These are phyloP conservation scores for Backusella macrospora DNA, from an alignment of 192 early-diverging fungal genomes.

Conservation along the genomic window DNA sequence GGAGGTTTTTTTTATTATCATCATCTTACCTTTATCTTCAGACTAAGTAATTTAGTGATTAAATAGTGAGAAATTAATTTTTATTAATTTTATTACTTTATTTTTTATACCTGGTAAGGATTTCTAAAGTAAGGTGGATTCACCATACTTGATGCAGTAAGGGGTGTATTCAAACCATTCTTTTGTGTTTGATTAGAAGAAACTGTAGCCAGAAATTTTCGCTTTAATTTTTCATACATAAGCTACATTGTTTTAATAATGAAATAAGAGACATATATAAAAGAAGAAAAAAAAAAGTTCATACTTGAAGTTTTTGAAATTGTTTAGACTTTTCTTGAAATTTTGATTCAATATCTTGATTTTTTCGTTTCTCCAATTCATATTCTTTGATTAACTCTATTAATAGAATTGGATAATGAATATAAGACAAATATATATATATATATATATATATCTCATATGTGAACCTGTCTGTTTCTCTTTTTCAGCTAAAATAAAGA, in stretches of 20 bases:
- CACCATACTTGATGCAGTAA: not conserved
- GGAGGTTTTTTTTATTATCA: not conserved
- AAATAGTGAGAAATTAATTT: not conserved
- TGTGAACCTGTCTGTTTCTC: constrained; percentile 27
- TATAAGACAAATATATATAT: not conserved
- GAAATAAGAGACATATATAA: no score
- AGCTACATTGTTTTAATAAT: constrained; percentile 19
- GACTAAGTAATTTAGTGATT: not conserved
- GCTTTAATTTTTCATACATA: constrained; percentile 44
- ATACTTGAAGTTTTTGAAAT: constrained; percentile 52
- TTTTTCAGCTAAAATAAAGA: constrained; percentile 27
- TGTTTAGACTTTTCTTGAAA: constrained; percentile 55
- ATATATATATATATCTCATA: not conserved
- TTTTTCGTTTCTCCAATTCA: constrained; percentile 41
- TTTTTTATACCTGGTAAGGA: constrained; percentile 4
- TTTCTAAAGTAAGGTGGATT: not conserved
- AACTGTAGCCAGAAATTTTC: constrained; percentile 21
- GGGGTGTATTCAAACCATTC: not conserved
- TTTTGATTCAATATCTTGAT: constrained; percentile 41
- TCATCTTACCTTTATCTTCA: not conserved
- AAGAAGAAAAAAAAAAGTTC: not conserved
- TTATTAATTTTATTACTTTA: not conserved
- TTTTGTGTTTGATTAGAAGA: not conserved
- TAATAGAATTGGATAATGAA: not conserved
- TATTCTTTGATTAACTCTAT: constrained; percentile 24